Conservation (phyloP, 768 basidiomycete species). For the Russula emetica region DNA sequence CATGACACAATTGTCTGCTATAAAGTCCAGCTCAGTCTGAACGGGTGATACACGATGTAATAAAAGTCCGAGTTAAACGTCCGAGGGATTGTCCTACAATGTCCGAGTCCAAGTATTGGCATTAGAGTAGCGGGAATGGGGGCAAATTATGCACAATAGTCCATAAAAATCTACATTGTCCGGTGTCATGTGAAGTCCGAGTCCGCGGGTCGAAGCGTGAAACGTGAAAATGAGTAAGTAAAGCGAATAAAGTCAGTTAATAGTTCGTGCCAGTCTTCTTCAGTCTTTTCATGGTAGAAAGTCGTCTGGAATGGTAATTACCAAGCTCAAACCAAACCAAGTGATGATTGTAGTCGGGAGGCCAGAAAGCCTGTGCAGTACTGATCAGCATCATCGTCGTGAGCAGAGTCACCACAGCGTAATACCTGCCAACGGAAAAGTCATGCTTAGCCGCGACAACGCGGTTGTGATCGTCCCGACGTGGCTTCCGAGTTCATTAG, state of each 20-base stretch:
- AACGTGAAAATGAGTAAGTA: neutral
- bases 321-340: conserved; percentile 19
- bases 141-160: conserved; percentile 20
- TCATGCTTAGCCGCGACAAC: conserved; percentile 55
- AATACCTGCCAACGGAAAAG: conserved; percentile 55
- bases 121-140: conserved; percentile 3
- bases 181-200: conserved; percentile 19
- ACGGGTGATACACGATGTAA: conserved; percentile 15
- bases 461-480: conserved; percentile 58
- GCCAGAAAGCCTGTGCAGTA: conserved; percentile 17
- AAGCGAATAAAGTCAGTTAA: neutral
- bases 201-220: conserved; percentile 17
- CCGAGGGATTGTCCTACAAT: conserved; percentile 19
- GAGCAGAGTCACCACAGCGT: neutral
- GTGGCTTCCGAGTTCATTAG: conserved; percentile 57
- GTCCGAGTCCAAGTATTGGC: conserved; percentile 18
- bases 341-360: conserved; percentile 22
- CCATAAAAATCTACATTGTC: conserved; percentile 24
- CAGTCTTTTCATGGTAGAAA: neutral
- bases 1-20: conserved; percentile 21
- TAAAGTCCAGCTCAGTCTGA: conserved; percentile 7
- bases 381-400: neutral
- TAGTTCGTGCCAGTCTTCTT: conserved; percentile 14
- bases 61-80: conserved; percentile 15
- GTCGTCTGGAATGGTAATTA: conserved; percentile 1